Conservation (phyloP, 2,329 filamentous ascomycete species). For the Volutella citrinella region DNA sequence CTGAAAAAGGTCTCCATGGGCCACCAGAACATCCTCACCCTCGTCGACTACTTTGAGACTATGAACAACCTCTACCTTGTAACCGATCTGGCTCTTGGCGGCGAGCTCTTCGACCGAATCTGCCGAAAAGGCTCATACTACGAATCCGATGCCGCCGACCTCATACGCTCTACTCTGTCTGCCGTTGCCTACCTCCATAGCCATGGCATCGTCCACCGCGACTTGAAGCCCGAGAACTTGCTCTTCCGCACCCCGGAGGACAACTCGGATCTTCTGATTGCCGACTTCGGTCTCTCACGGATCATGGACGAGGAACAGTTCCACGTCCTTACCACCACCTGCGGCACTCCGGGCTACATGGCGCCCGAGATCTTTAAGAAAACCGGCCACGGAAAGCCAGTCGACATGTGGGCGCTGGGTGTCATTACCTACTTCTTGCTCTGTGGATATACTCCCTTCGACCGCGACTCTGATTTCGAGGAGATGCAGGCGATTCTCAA, state of each 20-base stretch:
- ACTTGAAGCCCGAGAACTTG: slow-evolving; percentile 95
- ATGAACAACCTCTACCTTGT: slow-evolving; percentile 99
- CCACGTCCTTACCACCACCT: slow-evolving; percentile 95
- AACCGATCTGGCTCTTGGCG: slow-evolving; percentile 91
- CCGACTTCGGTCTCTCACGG: slow-evolving; percentile 90
- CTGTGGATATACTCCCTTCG: slow-evolving; percentile 97
- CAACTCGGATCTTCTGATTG: slow-evolving; percentile 94
- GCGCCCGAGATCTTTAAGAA: slow-evolving; percentile 99
- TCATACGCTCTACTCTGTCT: slow-evolving; percentile 90
- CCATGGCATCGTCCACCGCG: slow-evolving; percentile 96
- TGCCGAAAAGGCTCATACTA: slow-evolving; percentile 98
- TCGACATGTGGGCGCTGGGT: slow-evolving; percentile 97
- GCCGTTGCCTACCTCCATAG: slow-evolving; percentile 99
- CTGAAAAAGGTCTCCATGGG: slow-evolving; percentile 99
- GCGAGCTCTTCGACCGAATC: slow-evolving; percentile 97
- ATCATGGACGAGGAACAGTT: slow-evolving; percentile 99
- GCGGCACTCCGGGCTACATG: slow-evolving; percentile 98
- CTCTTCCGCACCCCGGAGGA: slow-evolving; percentile 97
- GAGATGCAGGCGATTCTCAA: slow-evolving; percentile 99
- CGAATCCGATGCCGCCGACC: slow-evolving; percentile 91
- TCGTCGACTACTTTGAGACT: slow-evolving; percentile 99
- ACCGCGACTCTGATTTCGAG: slow-evolving; percentile 94
- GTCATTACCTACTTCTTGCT: slow-evolving; percentile 99
- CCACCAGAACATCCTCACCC: slow-evolving; percentile 94
- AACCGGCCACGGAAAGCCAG: slow-evolving; percentile 94